Evolutionary conservation across 768 basidiomycete species (phyloP).

Genomic region (Lyophyllum semitale): DNA sequence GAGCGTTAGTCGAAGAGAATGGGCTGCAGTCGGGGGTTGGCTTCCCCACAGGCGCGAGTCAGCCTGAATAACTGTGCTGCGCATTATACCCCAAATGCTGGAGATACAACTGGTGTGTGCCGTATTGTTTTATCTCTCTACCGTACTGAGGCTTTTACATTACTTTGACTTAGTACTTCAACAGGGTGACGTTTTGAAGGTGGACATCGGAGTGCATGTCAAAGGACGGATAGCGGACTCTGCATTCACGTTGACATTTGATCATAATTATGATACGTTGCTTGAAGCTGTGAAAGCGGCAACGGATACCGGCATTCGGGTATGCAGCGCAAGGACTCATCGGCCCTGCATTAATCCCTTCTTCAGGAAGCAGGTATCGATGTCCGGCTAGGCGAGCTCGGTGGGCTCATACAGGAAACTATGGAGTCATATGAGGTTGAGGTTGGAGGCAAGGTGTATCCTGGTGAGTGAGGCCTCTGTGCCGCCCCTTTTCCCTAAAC

Average conservation of each 20-base stretch:
- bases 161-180: constrained; percentile 60
- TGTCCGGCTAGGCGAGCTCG: constrained; percentile 89
- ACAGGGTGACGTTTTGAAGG: constrained; percentile 88
- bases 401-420: constrained; percentile 91
- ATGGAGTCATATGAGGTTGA: constrained; percentile 99
- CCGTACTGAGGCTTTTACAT: background rate
- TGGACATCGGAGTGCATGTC: constrained; percentile 97
- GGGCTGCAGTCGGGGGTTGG: constrained; percentile 87
- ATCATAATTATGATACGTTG: constrained; percentile 87
- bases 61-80: constrained; percentile 95
- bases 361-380: constrained; percentile 94
- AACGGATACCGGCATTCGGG: constrained; percentile 88
- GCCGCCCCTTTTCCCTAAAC: background rate
- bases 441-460: constrained; percentile 79
- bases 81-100: constrained; percentile 94
- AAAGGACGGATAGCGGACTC: constrained; percentile 95
- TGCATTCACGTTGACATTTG: constrained; percentile 90
- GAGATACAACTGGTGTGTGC: constrained; percentile 80
- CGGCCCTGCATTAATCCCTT: background rate
- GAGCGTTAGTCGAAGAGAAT: constrained; percentile 90
- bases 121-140: background rate
- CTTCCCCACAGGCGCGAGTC: constrained; percentile 95
- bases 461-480: constrained; percentile 57
- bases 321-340: constrained; percentile 26
- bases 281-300: constrained; percentile 92